A percentile compares a stretch with the other conserved stretches of the same genome.
Evolutionary conservation across 768 basidiomycete species (phyloP).

Genomic region (Mycena rosella): DNA sequence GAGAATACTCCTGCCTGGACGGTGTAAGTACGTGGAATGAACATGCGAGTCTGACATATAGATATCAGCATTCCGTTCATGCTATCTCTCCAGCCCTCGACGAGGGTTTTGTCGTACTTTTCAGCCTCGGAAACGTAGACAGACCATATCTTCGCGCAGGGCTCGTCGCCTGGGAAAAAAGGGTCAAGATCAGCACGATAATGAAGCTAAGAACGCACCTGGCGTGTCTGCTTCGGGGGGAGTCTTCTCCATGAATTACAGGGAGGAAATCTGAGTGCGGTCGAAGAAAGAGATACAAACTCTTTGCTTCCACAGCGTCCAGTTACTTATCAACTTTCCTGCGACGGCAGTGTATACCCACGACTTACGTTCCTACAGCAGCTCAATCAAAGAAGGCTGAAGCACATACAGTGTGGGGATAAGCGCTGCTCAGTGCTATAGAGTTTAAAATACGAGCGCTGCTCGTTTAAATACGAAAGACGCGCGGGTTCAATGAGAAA

Average conservation of each 20-base stretch:
- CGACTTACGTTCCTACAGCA: no score
- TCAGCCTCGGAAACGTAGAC: slow-evolving; percentile 37
- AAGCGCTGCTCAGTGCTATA: no score
- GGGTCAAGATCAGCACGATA: neutral
- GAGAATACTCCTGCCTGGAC: slow-evolving; percentile 39
- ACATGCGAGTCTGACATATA: slow-evolving; percentile 1
- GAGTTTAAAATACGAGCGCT: no score
- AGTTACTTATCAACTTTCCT: no score
- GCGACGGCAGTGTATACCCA: no score
- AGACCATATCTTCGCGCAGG: slow-evolving; percentile 35
- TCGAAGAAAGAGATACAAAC: no score
- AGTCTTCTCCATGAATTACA: slow-evolving; percentile 23
- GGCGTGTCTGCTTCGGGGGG: slow-evolving; percentile 28
- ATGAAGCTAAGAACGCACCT: slow-evolving; percentile 3
- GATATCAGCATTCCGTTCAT: slow-evolving; percentile 38
- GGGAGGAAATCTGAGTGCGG: no score
- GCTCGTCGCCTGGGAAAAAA: slow-evolving; percentile 34
- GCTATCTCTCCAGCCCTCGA: slow-evolving; percentile 31
- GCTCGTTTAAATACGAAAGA: no score
- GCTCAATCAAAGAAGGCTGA: no score
- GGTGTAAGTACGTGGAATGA: neutral
- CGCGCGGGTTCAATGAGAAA: no score
- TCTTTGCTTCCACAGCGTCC: no score
- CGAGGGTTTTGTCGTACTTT: slow-evolving; percentile 36
- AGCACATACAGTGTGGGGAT: no score